Evolutionary conservation across 73 alveolate genomes (phyloP), one percentile per base, ranked within the genome.

Genomic region (Uronychia binucleata): DNA sequence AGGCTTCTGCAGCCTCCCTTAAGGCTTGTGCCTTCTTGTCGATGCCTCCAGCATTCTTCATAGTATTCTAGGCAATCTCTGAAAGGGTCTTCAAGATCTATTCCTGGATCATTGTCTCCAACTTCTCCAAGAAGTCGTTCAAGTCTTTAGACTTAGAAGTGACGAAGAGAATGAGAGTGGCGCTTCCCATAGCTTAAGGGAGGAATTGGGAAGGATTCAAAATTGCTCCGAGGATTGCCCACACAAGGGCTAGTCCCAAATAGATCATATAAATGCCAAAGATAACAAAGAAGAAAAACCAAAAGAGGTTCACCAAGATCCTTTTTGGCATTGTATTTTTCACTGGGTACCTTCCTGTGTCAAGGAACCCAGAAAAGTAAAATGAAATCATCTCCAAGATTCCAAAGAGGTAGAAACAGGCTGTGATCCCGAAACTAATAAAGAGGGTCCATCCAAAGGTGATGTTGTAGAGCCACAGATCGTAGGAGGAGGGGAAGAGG

Each of bases 151-250:
- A 57, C 25, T 33, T 59, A 25, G 29, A 27, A 0, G 31, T 26
- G 31, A n/a, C 1, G 34, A 81, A 81, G 19, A 5, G 35, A 34
- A 81, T 28, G 74, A 81, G 31, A 5, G 74, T 35, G n/a, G 34
- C 33, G 11, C 82, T 26, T 0, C 59, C 81, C 58, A 34, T n/a
- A 1, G 88, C 88, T 1, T 33, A 13, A 1, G 88, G 88, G 1
- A 81, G 28, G 81, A 81, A 81, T 32, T 81, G 58, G 28, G 29
- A n/a, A 25, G 88, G 88, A 59, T 81, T 81, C 60, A 81, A 34
- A 28, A 81, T 32, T 1, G 88, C 77, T 5, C 88, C 88, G 28
- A 81, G 81, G 31, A 81, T 60, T 0, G 77, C 29, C 81, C 81
- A 81, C n/a, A 81, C 88, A 1, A 81, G 33, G 14, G 60, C 28